These are phyloP conservation scores for Globisporangium spiculum DNA, from an alignment of 352 stramenopile species.

Conservation along the genomic window DNA sequence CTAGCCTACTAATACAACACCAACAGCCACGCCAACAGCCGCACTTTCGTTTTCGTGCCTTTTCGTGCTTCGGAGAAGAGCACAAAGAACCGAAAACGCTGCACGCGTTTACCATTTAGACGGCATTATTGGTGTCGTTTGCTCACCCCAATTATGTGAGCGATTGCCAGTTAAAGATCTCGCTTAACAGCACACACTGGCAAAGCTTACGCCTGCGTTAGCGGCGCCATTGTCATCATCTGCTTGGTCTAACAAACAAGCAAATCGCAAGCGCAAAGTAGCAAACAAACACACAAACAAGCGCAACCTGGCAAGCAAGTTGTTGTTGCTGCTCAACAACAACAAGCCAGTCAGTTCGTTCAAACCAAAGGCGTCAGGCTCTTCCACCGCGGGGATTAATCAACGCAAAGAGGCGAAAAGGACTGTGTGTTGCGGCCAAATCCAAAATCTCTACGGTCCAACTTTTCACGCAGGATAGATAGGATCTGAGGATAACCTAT, in stretches of 20 bases:
- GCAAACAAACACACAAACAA: not conserved
- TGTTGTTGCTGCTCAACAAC: not conserved
- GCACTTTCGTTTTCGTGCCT: too few relatives aligned
- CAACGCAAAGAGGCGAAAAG: not conserved
- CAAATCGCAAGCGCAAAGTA: not conserved
- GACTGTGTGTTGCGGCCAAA: not conserved
- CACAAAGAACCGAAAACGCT: not conserved
- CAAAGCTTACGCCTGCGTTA: not conserved
- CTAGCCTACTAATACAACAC: too few relatives aligned
- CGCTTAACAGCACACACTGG: not conserved
- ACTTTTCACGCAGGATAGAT: not conserved
- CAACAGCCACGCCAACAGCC: too few relatives aligned
- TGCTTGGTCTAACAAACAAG: not conserved
- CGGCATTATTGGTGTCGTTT: too few relatives aligned
- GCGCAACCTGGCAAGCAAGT: not conserved
- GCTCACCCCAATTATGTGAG: too few relatives aligned
- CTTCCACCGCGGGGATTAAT: not conserved
- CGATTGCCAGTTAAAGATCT: not conserved
- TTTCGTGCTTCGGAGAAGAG: too few relatives aligned
- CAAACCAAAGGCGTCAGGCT: not conserved
- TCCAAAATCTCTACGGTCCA: not conserved
- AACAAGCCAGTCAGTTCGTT: not conserved
- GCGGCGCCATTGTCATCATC: not conserved
- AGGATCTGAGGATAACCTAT: not conserved
- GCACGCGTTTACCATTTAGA: not conserved